Evolutionary conservation across 345 rosid species (phyloP).

Genomic region (Hevea brasiliensis): DNA sequence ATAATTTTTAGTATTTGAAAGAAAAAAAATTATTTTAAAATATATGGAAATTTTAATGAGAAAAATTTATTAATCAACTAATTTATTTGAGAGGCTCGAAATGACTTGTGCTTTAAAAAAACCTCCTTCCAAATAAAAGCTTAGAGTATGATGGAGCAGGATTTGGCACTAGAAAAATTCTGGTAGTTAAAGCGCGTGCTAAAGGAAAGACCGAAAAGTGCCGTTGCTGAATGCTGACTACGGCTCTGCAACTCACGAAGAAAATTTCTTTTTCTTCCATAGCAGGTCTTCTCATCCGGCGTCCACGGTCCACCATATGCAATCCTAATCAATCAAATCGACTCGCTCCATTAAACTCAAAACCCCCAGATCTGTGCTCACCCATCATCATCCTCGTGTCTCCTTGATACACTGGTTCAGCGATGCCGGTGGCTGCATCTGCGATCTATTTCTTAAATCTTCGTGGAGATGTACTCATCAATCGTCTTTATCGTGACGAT

Average conservation of each 20-base stretch:
- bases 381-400: neutral
- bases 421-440: slow-evolving; percentile 99
- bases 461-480: slow-evolving; percentile 98
- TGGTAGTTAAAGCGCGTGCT: too few species aligned
- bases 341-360: neutral
- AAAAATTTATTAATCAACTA: too few species aligned
- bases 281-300: neutral
- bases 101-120: too few species aligned
- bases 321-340: neutral
- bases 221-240: neutral
- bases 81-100: too few species aligned
- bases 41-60: too few species aligned
- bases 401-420: slow-evolving; percentile 40
- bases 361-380: slow-evolving; percentile 8
- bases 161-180: too few species aligned
- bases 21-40: too few species aligned
- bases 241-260: neutral
- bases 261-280: neutral
- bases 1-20: too few species aligned
- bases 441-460: slow-evolving; percentile 97
- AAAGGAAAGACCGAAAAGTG: slow-evolving; percentile 1
- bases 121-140: too few species aligned
- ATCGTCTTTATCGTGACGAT: slow-evolving; percentile 95
- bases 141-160: too few species aligned
- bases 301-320: neutral